Conservation (phyloP, 129 eudicot genomes). For the Chrysanthemum lavandulifolium region DNA sequence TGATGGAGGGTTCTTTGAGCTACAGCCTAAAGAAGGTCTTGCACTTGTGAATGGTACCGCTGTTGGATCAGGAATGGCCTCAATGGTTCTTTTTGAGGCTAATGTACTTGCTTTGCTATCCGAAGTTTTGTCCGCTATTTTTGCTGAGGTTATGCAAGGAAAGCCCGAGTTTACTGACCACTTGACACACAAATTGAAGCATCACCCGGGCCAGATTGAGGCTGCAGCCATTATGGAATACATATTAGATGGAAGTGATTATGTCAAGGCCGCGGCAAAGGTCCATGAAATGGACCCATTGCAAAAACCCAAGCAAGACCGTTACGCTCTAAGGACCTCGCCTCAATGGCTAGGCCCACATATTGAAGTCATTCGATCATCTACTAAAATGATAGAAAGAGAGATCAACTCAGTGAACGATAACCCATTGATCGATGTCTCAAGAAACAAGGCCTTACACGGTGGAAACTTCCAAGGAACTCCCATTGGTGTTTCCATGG, state of each 20-base stretch:
- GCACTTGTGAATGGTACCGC: slow-evolving; percentile 88
- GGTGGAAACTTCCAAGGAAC: slow-evolving; percentile 94
- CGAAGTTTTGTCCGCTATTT: slow-evolving; percentile 73
- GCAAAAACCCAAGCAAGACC: slow-evolving; percentile 78
- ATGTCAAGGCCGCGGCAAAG: slow-evolving; percentile 57
- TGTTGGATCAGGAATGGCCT: slow-evolving; percentile 87
- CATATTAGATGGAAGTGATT: slow-evolving; percentile 70
- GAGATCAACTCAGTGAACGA: slow-evolving; percentile 88
- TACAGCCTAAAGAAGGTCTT: slow-evolving; percentile 87
- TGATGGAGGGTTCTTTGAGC: slow-evolving; percentile 61
- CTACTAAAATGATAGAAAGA: slow-evolving; percentile 76
- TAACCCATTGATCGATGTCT: slow-evolving; percentile 83
- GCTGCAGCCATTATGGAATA: slow-evolving; percentile 94
- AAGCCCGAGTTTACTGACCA: slow-evolving; percentile 87
- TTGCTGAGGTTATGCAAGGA: slow-evolving; percentile 95
- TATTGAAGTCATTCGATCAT: slow-evolving; percentile 70
- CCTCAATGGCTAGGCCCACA: slow-evolving; percentile 94
- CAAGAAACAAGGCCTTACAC: slow-evolving; percentile 77
- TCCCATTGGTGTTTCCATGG: slow-evolving; percentile 87
- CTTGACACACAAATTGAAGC: slow-evolving; percentile 76
- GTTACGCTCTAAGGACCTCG: slow-evolving; percentile 71
- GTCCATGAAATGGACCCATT: slow-evolving; percentile 74
- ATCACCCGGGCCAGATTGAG: slow-evolving; percentile 89
- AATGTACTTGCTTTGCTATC: slow-evolving; percentile 62
- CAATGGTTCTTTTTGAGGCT: slow-evolving; percentile 74